Evolutionary conservation across 1,284 basidiomycete species (phyloP), one percentile per base, ranked within the genome.

Genomic region (Apiotrichum siamense): DNA sequence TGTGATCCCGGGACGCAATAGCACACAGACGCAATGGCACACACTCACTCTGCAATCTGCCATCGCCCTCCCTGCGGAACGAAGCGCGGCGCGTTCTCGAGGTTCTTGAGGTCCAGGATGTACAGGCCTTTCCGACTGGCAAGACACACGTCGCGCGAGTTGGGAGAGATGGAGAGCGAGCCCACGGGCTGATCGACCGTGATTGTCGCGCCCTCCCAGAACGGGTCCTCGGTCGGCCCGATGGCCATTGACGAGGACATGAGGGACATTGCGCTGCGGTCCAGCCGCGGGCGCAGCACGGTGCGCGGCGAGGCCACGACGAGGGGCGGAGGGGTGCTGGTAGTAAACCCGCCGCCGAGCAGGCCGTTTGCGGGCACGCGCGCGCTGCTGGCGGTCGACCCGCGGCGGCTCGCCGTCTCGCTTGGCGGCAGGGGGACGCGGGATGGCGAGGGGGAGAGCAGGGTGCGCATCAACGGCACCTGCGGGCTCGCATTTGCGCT

Each of bases 11-110:
- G n/a, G n/a, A n/a, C n/a, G n/a, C n/a, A n/a, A n/a, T n/a, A n/a
- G n/a, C n/a, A n/a, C n/a, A n/a, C n/a, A n/a, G n/a, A n/a, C n/a
- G n/a, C n/a, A n/a, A n/a, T n/a, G n/a, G n/a, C n/a, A n/a, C n/a
- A n/a, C n/a, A 54, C 75, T 63, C 49, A 72, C 70, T 75, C 94
- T 7, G 93, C 93, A 4, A 97, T 91, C 64, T 96, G 90, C 90
- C 93, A 97, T 10, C 88, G 90, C 3, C 92, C 92, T 12, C 90
- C 88, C 73, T 98, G 92, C 3, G 94, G 92, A 11, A 97, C 79
- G 65, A 90, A 97, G 39, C 94, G 82, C 15, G 96, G 94, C 1
- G 91, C 81, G 55, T 88, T 84, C 32, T 88, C 80, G 0, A 91
- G 88, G 24, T 87, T 83, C 55, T 92, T 86, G 9, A 98, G 78